Evolutionary conservation across 306 rosid species (phyloP).

Genomic region (Oemleria cerasiformis): DNA sequence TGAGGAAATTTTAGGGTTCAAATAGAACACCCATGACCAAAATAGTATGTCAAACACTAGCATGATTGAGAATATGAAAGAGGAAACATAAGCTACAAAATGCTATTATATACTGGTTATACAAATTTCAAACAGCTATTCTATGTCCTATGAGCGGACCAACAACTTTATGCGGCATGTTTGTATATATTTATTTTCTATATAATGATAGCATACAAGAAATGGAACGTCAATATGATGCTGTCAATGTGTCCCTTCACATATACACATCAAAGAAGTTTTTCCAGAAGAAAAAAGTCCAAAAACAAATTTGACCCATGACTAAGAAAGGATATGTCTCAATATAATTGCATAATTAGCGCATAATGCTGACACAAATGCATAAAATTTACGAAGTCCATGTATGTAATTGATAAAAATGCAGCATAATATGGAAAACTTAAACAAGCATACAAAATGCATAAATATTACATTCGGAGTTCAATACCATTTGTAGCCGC

Average conservation of each 20-base stretch:
- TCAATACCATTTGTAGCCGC: constrained; percentile 92
- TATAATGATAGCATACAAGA: not conserved
- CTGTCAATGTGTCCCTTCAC: not conserved
- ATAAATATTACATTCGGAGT: constrained; percentile 11
- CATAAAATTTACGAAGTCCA: not conserved
- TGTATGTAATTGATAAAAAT: not conserved
- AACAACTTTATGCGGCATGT: not conserved
- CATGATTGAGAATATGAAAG: not conserved
- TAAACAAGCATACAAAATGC: not conserved
- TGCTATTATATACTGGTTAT: not conserved
- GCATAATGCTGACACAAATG: not conserved
- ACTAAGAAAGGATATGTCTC: not conserved
- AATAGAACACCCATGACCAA: not conserved
- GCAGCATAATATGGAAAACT: not conserved
- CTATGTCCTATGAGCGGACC: not conserved
- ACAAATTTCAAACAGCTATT: not conserved
- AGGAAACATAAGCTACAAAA: not conserved
- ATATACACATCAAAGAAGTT: not conserved
- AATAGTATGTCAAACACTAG: not conserved
- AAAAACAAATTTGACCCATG: not conserved
- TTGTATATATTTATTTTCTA: not conserved
- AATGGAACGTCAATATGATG: not conserved
- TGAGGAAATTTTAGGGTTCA: no score
- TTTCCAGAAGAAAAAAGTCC: no score
- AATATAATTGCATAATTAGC: not conserved